These are phyloP conservation scores for Penium margaritaceum DNA, from an alignment of 139 green algal genomes.

Conservation along the genomic window DNA sequence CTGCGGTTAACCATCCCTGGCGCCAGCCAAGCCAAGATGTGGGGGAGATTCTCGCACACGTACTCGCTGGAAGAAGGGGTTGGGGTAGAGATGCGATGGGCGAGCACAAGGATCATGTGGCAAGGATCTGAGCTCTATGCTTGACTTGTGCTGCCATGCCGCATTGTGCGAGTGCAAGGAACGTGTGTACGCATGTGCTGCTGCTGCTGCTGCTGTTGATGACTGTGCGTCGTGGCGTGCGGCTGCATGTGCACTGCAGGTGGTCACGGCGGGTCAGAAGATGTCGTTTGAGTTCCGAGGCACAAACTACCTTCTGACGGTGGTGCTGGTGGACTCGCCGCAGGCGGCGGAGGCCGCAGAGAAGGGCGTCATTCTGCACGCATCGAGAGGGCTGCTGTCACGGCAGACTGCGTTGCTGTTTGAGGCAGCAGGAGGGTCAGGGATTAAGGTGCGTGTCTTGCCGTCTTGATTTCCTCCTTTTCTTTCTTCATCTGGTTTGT, in stretches of 20 bases:
- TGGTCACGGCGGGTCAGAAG: constrained; percentile 70
- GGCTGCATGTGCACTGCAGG: constrained; percentile 30
- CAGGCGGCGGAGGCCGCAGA: constrained; percentile 20
- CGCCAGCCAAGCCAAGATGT: too few species aligned
- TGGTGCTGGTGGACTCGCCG: constrained; percentile 55
- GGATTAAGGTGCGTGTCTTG: constrained; percentile 64
- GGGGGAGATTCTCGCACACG: too few species aligned
- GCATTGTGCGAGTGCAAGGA: background rate
- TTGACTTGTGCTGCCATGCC: background rate
- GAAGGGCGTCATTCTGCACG: background rate
- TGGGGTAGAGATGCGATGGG: background rate
- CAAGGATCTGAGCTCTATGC: background rate
- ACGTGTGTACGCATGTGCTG: background rate
- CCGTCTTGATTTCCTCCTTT: too few species aligned
- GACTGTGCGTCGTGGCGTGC: background rate
- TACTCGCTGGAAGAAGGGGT: too few species aligned
- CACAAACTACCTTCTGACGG: constrained; percentile 66
- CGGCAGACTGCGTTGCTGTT: constrained; percentile 43
- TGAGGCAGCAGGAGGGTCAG: constrained; percentile 31
- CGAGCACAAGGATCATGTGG: background rate
- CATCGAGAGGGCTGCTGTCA: constrained; percentile 44
- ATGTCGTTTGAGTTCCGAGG: constrained; percentile 81
- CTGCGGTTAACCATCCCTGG: too few species aligned
- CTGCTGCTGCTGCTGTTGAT: constrained; percentile 1
- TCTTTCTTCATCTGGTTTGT: too few species aligned